Evolutionary conservation across 306 rosid genomes (phyloP).

Genomic region (Malus asiatica): DNA sequence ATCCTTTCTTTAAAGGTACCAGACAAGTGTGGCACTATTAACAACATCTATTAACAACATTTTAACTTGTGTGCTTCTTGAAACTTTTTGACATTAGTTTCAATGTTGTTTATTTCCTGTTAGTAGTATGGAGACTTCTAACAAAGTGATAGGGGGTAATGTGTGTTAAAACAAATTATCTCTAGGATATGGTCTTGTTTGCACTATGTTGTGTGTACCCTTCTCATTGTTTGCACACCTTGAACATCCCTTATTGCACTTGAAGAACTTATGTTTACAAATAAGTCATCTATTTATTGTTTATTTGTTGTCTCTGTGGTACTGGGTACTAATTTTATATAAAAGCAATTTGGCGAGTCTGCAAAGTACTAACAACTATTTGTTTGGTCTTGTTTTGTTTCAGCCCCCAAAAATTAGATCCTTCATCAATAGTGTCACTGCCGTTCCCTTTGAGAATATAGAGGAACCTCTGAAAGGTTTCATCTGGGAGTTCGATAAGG

Average conservation of each 20-base stretch:
- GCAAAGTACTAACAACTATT: constrained; percentile 7
- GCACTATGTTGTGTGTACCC: neutral
- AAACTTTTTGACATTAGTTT: neutral
- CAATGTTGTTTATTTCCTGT: neutral
- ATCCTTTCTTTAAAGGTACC: neutral
- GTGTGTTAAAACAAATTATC: neutral
- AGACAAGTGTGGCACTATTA: neutral
- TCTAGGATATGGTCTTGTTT: neutral
- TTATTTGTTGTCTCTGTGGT: neutral
- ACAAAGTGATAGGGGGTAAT: neutral
- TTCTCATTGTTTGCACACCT: neutral
- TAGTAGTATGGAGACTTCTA: neutral
- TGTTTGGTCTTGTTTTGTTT: constrained; percentile 27
- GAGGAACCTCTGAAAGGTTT: constrained; percentile 80
- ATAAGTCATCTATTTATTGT: neutral
- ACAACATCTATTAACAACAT: neutral
- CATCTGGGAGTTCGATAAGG: constrained; percentile 95
- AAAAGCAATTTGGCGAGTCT: neutral
- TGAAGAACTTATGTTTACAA: neutral
- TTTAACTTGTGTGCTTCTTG: neutral
- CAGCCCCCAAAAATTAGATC: constrained; percentile 92
- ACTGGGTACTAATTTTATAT: neutral
- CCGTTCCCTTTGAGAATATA: constrained; percentile 80
- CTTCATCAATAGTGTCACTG: constrained; percentile 66
- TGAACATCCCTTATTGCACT: neutral